These are phyloP conservation scores for Daldinia grandis DNA, from an alignment of 495 filamentous ascomycete genomes.

Conservation along the genomic window DNA sequence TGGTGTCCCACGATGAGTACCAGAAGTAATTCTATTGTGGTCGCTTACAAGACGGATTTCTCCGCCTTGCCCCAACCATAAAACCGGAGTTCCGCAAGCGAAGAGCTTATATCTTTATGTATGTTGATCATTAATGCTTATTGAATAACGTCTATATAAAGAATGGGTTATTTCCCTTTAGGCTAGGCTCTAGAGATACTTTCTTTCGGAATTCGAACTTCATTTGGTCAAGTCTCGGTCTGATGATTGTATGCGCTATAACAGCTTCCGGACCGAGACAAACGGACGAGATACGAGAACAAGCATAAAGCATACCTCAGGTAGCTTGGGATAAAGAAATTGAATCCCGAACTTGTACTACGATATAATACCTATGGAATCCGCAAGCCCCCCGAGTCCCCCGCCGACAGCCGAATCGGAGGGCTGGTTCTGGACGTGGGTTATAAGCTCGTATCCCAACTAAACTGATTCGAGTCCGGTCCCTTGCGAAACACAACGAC, in stretches of 20 bases:
- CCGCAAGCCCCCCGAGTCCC: conserved; percentile 14
- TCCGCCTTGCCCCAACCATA: conserved; percentile 15
- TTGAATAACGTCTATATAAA: conserved; percentile 9
- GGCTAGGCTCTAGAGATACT: background rate
- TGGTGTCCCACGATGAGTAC: background rate
- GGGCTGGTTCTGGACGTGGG: conserved; percentile 40
- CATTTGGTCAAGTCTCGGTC: background rate
- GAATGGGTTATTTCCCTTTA: background rate
- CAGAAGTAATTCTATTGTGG: background rate
- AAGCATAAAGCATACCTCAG: background rate
- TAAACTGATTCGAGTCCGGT: conserved; percentile 15
- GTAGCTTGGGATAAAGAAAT: background rate
- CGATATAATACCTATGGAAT: conserved; percentile 34
- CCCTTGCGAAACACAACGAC: background rate
- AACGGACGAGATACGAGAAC: background rate
- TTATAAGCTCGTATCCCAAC: conserved; percentile 35
- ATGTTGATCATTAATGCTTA: background rate
- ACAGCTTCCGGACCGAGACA: background rate
- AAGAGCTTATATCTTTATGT: conserved; percentile 4
- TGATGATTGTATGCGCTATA: background rate
- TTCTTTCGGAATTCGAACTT: background rate
- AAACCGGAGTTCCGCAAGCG: conserved; percentile 26
- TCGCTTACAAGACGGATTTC: conserved; percentile 1
- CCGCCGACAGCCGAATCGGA: conserved; percentile 28
- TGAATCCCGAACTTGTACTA: background rate